Conservation (phyloP, 2,329 filamentous ascomycete genomes). For the Arthrobotrys sinensis region DNA sequence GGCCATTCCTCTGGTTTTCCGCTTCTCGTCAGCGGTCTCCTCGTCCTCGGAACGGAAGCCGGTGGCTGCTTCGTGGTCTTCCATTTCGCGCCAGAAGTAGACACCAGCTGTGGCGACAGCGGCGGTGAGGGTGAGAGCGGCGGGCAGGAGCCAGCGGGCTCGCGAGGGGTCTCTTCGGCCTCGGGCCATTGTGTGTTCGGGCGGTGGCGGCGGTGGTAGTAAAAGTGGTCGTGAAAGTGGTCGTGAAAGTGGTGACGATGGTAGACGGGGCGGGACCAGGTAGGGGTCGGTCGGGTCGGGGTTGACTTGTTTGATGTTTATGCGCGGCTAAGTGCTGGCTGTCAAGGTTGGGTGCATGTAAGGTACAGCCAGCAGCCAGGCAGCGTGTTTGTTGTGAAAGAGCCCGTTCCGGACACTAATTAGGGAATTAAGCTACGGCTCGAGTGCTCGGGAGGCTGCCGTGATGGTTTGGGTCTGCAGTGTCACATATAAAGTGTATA, state of each 20-base stretch:
- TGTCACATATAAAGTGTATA: neutral
- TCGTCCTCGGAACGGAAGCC: constrained; percentile 61
- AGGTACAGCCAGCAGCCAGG: neutral
- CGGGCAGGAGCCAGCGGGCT: constrained; percentile 58
- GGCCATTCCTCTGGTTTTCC: constrained; percentile 46
- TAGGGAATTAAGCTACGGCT: neutral
- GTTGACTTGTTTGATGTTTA: constrained; percentile 19
- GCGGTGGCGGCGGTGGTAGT: neutral
- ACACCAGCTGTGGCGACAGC: constrained; percentile 60
- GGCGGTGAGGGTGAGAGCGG: constrained; percentile 56
- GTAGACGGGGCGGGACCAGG: neutral
- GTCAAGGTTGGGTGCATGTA: neutral
- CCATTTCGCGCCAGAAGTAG: constrained; percentile 61
- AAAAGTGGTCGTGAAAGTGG: neutral
- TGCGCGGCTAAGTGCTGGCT: constrained; percentile 12
- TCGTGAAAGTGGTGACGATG: neutral
- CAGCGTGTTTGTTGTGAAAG: constrained; percentile 22
- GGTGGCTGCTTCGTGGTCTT: constrained; percentile 57
- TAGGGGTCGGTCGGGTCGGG: constrained; percentile 1
- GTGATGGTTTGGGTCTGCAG: neutral
- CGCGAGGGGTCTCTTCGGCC: constrained; percentile 57
- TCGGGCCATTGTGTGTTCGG: constrained; percentile 44
- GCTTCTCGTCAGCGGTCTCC: constrained; percentile 58
- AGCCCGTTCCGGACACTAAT: neutral
- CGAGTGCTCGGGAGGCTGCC: neutral